Evolutionary conservation across 106 monocot species (phyloP).

Genomic region (Dioscorea zingiberensis): DNA sequence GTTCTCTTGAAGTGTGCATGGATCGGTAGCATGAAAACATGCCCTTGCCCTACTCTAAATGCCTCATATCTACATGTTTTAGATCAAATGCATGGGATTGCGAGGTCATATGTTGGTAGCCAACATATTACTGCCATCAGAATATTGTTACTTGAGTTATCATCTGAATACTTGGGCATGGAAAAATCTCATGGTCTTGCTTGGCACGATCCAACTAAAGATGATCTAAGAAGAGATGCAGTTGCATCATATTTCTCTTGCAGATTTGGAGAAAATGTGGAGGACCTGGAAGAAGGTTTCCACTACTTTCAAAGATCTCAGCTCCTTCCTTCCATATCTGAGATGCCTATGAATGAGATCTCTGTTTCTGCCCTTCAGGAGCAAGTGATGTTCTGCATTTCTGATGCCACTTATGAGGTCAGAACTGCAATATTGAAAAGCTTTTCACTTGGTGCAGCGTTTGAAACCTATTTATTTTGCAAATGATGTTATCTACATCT

Average conservation of each 20-base stretch:
- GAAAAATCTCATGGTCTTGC: constrained; percentile 10
- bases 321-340: background rate
- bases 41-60: constrained; percentile 68
- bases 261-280: constrained; percentile 27
- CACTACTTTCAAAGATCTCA: constrained; percentile 6
- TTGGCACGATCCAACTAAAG: constrained; percentile 75
- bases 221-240: constrained; percentile 74
- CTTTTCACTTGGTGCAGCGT: constrained; percentile 45
- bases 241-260: constrained; percentile 71
- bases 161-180: constrained; percentile 45
- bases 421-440: constrained; percentile 65
- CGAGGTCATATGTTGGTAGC: constrained; percentile 29
- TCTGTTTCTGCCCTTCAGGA: constrained; percentile 34
- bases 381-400: constrained; percentile 49
- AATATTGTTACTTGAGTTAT: constrained; percentile 32
- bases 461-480: constrained; percentile 7
- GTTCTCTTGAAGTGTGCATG: constrained; percentile 60
- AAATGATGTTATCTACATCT: constrained; percentile 19
- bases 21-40: constrained; percentile 54
- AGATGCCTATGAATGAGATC: constrained; percentile 17
- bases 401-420: constrained; percentile 74
- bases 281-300: constrained; percentile 16
- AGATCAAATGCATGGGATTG: constrained; percentile 60
- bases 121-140: constrained; percentile 26
- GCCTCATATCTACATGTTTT: constrained; percentile 60